Percentiles rank a stretch among this genome's conserved stretches.
Evolutionary conservation across 2,329 filamentous ascomycete species (phyloP).

Genomic region (Alternaria metachromatica): DNA sequence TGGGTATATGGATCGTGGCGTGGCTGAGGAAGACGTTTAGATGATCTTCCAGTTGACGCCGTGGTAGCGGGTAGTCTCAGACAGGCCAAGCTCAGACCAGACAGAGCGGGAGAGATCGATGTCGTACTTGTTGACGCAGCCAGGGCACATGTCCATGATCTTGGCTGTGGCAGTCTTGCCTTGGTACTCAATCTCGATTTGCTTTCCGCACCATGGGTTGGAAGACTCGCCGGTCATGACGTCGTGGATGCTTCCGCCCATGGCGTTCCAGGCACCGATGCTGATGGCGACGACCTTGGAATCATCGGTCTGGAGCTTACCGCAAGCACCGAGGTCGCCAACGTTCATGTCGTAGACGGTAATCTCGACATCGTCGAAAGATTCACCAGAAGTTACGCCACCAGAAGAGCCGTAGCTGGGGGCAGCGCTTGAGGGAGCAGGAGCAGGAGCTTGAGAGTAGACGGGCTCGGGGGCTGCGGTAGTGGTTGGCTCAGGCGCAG

Average conservation of each 20-base stretch:
- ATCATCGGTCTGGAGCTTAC: constrained; percentile 29
- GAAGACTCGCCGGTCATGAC: constrained; percentile 37
- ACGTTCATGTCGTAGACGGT: constrained; percentile 43
- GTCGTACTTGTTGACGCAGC: constrained; percentile 33
- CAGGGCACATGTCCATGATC: constrained; percentile 46
- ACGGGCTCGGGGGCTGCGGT: constrained; percentile 2
- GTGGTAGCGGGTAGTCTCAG: constrained; percentile 32
- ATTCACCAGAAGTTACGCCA: constrained; percentile 9
- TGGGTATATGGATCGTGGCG: constrained; percentile 38
- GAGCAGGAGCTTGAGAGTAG: constrained; percentile 11
- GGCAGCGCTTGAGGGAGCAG: constrained; percentile 7
- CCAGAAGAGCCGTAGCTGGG: constrained; percentile 2
- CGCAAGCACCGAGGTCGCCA: constrained; percentile 41
- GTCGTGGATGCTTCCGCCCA: constrained; percentile 39
- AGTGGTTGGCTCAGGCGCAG: constrained; percentile 14
- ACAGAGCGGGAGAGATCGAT: constrained; percentile 41
- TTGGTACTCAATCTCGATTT: constrained; percentile 40
- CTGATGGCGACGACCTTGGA: constrained; percentile 41
- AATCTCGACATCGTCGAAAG: constrained; percentile 33
- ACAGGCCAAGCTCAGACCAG: constrained; percentile 36
- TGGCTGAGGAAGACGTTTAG: constrained; percentile 28
- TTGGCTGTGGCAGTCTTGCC: constrained; percentile 35
- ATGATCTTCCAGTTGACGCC: constrained; percentile 33
- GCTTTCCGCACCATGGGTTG: constrained; percentile 46
- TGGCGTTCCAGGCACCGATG: constrained; percentile 23